Base-by-base conservation (phyloP, 2,329 filamentous ascomycete species). In the Trichoderma lentiforme region DNA sequence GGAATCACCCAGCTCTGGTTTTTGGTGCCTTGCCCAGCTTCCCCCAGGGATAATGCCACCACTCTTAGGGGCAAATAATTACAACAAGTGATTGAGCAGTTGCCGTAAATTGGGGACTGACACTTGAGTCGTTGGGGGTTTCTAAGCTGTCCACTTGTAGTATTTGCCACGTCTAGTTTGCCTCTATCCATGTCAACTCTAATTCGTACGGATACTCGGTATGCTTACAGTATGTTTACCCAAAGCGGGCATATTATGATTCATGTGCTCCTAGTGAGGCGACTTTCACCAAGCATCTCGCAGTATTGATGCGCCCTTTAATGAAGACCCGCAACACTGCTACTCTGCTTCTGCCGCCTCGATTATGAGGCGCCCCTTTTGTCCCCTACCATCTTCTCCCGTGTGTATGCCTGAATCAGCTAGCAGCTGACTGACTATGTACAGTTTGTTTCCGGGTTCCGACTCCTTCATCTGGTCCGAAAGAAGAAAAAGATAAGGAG, bases 221-320 rank as follows among this genome's bases (percentile, higher is more conserved):
- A 51, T 32, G 47, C 47, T 56, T 56, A 51, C 43, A 51, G 43
- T 51, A 34, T 61, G 12, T 26, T 69, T 24, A 28, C 66, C 66
- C 15, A 61, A 69, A 61, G 11, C 26, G 66, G 66, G n/a, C 66
- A 69, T 69, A 69, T 51, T 61, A 61, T 61, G 66, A 51, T 47
- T 30, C 36, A 47, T 39, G 15, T 60, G n/a, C 24, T 39, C 26
- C 56, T 43, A 47, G 34, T 47, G 15, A 58, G 56, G 7, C 56
- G 7, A 43, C 36, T 18, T 69, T 56, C 30, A 61, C 66, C 36
- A 47, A 43, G 28, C 56, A 61, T 3, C 65, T 47, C 26, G 11
- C 65, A 24, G 34, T 32, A 36, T 58, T 60, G 14, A 58, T 14
- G 51, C 32, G 14, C 7, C 34, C n/a, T 28, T 14, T 43, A 43